Percentiles rank a stretch among this genome's conserved stretches.
phyloP scores from a whole-genome alignment of 306 rosid species.

The Oemleria cerasiformis region DNA sequence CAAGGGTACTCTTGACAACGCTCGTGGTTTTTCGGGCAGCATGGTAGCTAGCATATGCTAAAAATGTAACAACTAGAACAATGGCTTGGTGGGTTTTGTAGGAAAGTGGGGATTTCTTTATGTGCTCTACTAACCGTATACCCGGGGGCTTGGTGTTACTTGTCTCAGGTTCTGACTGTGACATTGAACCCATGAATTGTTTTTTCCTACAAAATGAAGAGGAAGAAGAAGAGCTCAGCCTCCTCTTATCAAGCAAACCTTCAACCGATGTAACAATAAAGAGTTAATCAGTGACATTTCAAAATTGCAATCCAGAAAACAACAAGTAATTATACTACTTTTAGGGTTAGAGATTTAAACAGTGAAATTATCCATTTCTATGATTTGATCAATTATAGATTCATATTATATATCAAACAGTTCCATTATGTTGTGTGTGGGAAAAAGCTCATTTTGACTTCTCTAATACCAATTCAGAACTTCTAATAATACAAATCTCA shows the following conservation, averaged over 20 bases:
- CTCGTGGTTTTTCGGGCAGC: slow-evolving; percentile 94
- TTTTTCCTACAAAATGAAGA: slow-evolving; percentile 24
- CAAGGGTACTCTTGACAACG: slow-evolving; percentile 89
- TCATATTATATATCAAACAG: not conserved
- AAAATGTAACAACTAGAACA: slow-evolving; percentile 74
- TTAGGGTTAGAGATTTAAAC: not conserved
- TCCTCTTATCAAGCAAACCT: slow-evolving; percentile 27
- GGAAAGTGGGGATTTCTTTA: slow-evolving; percentile 62
- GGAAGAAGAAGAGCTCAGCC: slow-evolving; percentile 19
- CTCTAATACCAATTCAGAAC: not conserved
- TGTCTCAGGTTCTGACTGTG: slow-evolving; percentile 36
- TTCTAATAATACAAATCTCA: not conserved
- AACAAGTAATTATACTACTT: not conserved
- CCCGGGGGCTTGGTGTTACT: slow-evolving; percentile 56
- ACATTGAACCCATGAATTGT: slow-evolving; percentile 47
- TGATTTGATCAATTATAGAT: not conserved
- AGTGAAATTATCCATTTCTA: not conserved
- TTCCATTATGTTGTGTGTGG: not conserved
- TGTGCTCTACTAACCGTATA: slow-evolving; percentile 45
- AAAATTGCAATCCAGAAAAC: not conserved
- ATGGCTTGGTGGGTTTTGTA: slow-evolving; percentile 78
- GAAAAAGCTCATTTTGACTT: not conserved
- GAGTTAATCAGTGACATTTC: not conserved
- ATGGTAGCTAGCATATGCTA: slow-evolving; percentile 88
- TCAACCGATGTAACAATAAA: slow-evolving; percentile 21